Evolutionary conservation across 2,329 filamentous ascomycete species (phyloP).

Genomic region (Paecilomyces sp.): DNA sequence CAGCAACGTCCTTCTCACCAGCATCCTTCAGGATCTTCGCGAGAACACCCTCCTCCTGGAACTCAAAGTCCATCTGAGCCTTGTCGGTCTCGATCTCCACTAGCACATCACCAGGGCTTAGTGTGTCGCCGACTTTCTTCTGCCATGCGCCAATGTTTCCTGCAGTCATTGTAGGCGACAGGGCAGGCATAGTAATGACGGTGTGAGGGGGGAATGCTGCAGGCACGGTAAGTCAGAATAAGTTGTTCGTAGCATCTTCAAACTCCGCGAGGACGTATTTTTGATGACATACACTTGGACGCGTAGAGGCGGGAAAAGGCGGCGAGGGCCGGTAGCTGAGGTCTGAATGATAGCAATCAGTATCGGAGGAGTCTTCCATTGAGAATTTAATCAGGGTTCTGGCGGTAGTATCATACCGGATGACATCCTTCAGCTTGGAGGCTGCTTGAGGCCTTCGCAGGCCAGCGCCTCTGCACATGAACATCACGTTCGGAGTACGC

Average conservation of each 20-base stretch:
- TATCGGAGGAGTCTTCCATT: neutral
- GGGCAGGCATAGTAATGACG: constrained; percentile 93
- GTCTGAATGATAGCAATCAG: constrained; percentile 15
- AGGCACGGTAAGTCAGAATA: constrained; percentile 15
- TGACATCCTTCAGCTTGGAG: constrained; percentile 35
- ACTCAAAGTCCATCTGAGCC: constrained; percentile 99
- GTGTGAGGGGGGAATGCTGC: constrained; percentile 91
- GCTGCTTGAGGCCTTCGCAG: constrained; percentile 40
- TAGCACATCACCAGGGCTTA: constrained; percentile 87
- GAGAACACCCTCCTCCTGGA: constrained; percentile 93
- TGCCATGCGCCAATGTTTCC: constrained; percentile 97
- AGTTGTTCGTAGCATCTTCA: neutral
- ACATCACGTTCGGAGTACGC: constrained; percentile 37
- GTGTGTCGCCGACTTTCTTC: constrained; percentile 86
- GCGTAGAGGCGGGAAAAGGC: constrained; percentile 61
- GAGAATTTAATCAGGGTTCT: neutral
- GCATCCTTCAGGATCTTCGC: constrained; percentile 90
- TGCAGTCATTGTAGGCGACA: constrained; percentile 95
- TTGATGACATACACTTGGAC: constrained; percentile 53
- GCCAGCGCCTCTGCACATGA: constrained; percentile 34
- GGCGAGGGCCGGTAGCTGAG: constrained; percentile 46
- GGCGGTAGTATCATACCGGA: constrained; percentile 27
- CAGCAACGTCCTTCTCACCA: constrained; percentile 86
- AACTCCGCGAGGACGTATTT: constrained; percentile 9
- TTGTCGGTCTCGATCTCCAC: constrained; percentile 99